A percentile compares a stretch with the other conserved stretches of the same genome.
phyloP scores from a whole-genome alignment of 257 asterid genomes.

The Thymus quinquecostatus region DNA sequence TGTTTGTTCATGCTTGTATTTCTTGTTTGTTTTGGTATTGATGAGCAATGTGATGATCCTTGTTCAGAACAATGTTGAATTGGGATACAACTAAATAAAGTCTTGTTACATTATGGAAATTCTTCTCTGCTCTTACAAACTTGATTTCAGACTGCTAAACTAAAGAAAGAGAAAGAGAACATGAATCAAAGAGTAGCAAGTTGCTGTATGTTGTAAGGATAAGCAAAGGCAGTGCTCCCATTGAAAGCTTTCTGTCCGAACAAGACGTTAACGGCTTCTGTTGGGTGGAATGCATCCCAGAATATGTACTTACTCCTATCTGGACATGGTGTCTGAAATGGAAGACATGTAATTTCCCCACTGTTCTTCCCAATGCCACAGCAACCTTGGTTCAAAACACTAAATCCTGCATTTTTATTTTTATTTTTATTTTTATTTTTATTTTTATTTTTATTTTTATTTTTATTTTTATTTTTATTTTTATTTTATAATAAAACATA shows the following conservation, averaged over 20 bases:
- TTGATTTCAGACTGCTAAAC: conserved; percentile 11
- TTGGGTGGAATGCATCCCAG: conserved; percentile 96
- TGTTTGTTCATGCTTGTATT: not conserved
- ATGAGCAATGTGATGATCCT: conserved; percentile 2
- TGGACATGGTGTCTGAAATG: conserved; percentile 72
- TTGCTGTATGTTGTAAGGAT: conserved; percentile 70
- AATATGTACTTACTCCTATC: conserved; percentile 61
- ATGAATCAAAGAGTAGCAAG: conserved; percentile 55
- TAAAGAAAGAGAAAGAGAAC: not conserved
- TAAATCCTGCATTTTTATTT: conserved; percentile 50
- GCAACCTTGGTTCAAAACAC: conserved; percentile 69
- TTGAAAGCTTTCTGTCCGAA: conserved; percentile 68
- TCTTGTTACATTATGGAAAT: no score
- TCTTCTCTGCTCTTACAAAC: conserved; percentile 6
- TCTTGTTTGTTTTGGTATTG: conserved; percentile 9
- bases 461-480: no score
- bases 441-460: no score
- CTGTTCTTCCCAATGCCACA: conserved; percentile 86
- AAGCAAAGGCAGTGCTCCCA: conserved; percentile 53
- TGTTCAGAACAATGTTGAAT: not conserved
- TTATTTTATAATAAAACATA: no score
- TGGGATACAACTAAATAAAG: no score
- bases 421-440: no score
- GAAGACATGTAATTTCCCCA: conserved; percentile 88
- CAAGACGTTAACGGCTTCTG: conserved; percentile 74